phyloP scores from a whole-genome alignment of 2,329 filamentous ascomycete genomes.

The Clonostachys rosea region DNA sequence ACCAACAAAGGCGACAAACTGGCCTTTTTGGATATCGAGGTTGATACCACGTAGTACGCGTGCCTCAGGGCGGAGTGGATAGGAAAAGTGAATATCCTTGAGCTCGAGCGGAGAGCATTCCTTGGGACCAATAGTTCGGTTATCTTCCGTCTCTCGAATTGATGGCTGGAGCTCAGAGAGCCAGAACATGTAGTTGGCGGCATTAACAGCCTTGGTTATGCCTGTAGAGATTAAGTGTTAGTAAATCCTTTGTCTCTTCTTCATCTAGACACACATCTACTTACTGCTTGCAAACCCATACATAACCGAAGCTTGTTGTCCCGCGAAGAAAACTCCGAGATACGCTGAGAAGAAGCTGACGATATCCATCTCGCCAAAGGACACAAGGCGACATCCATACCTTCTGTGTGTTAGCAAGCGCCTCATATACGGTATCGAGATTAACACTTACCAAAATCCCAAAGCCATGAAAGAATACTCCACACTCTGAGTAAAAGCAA shows the following conservation, averaged over 20 bases:
- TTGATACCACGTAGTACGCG: too few species aligned
- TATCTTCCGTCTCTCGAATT: conserved; percentile 81
- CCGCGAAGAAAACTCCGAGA: conserved; percentile 81
- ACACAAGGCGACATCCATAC: conserved; percentile 80
- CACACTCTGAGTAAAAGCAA: conserved; percentile 79
- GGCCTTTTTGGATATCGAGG: conserved; percentile 13
- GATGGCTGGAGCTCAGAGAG: conserved; percentile 73
- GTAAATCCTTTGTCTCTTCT: conserved; percentile 24
- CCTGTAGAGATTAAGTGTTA: conserved; percentile 87
- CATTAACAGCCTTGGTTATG: conserved; percentile 88
- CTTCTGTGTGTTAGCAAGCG: conserved; percentile 18
- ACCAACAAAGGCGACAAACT: conserved; percentile 73
- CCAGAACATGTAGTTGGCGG: conserved; percentile 73
- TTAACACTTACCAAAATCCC: conserved; percentile 56
- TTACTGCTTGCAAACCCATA: too few species aligned
- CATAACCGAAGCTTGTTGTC: conserved; percentile 71
- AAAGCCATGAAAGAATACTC: conserved; percentile 81
- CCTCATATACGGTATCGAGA: too few species aligned
- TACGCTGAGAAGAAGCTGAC: conserved; percentile 95
- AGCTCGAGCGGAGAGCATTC: conserved; percentile 79
- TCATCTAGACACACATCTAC: too few species aligned
- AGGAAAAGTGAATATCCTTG: conserved; percentile 65
- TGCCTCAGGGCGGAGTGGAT: too few species aligned
- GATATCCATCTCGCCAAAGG: conserved; percentile 63
- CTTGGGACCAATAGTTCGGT: conserved; percentile 36